A percentile compares a stretch with the other conserved stretches of the same genome.
These are phyloP conservation scores for Gypsophila paniculata DNA, from an alignment of 179 eudicot species.

Conservation along the genomic window DNA sequence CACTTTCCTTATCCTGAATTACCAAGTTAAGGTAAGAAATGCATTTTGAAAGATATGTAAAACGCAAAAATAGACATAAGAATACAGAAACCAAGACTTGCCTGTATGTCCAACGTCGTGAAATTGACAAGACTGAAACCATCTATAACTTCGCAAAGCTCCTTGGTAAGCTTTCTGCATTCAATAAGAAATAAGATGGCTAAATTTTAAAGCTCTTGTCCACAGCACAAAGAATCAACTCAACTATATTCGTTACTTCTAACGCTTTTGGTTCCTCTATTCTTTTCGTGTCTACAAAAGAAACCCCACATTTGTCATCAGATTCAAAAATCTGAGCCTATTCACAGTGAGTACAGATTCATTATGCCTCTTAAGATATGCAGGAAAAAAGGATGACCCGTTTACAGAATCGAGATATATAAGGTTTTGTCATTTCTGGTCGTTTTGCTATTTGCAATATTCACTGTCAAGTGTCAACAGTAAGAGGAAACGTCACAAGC, in stretches of 20 bases:
- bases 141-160: conserved; percentile 79
- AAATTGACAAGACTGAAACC: conserved; percentile 71
- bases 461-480: too few species aligned
- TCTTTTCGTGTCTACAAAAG: too few species aligned
- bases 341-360: not conserved
- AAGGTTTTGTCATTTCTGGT: too few species aligned
- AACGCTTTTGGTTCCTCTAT: too few species aligned
- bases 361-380: too few species aligned
- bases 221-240: not conserved
- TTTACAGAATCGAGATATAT: too few species aligned
- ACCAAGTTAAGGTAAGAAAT: not conserved
- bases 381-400: too few species aligned
- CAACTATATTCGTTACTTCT: too few species aligned
- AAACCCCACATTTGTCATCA: not conserved
- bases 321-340: not conserved
- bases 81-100: conserved; percentile 19
- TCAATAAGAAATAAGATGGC: not conserved
- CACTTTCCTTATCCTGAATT: conserved; percentile 91
- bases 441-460: too few species aligned
- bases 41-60: not conserved
- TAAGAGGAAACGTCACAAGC: too few species aligned
- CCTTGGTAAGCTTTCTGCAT: conserved; percentile 85
- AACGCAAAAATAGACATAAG: conserved; percentile 5
- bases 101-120: conserved; percentile 93
- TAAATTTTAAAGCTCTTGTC: not conserved